A percentile compares a stretch with the other conserved stretches of the same genome.
phyloP scores from a whole-genome alignment of 108 stramenopile genomes.

The Aurantiochytrium sp. region DNA sequence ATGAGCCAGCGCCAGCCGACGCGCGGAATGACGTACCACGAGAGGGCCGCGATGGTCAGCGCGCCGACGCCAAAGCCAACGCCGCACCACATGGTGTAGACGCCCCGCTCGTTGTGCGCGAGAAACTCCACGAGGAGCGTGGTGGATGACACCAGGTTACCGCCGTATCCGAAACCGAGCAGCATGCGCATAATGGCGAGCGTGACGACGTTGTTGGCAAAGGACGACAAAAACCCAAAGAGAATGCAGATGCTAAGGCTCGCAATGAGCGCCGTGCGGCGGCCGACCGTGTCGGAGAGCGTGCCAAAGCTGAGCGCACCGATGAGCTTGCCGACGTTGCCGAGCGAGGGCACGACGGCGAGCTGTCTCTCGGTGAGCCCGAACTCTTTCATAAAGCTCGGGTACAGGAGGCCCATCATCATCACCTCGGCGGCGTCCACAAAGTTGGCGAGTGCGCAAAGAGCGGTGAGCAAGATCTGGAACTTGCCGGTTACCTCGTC shows the following conservation, averaged over 20 bases:
- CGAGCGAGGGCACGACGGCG: not conserved
- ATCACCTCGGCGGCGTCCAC: not conserved
- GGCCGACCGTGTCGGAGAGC: not conserved
- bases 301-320: not conserved
- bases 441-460: not conserved
- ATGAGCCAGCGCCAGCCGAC: slow-evolving; percentile 13
- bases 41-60: not conserved
- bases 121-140: slow-evolving; percentile 12
- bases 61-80: slow-evolving; percentile 23
- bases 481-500: not conserved
- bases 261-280: not conserved
- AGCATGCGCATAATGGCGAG: not conserved
- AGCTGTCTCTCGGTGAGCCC: not conserved
- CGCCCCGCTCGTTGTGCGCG: not conserved
- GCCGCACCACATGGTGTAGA: not conserved
- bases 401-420: slow-evolving; percentile 16
- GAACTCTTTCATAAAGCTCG: not conserved
- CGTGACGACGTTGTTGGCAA: not conserved
- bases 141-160: not conserved
- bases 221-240: not conserved
- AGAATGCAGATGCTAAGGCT: not conserved
- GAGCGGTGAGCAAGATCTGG: not conserved
- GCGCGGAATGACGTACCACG: not conserved
- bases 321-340: not conserved
- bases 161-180: not conserved